phyloP scores from a whole-genome alignment of 179 eudicot genomes.

The Beta macrorhiza region DNA sequence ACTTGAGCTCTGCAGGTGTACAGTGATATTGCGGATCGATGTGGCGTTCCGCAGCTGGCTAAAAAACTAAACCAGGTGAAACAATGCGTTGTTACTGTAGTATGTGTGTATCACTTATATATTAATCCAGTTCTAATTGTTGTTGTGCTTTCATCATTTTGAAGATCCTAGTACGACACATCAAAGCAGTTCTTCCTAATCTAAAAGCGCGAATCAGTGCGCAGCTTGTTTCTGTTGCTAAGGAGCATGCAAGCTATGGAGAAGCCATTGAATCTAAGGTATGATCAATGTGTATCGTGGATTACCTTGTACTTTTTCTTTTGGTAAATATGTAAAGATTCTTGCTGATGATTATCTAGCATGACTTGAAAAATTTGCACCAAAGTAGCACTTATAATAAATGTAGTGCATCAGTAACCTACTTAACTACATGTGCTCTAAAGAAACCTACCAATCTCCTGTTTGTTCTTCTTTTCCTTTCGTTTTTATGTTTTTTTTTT shows the following conservation, averaged over 20 bases:
- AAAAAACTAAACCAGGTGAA: constrained; percentile 87
- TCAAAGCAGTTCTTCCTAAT: constrained; percentile 76
- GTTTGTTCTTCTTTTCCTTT: not conserved
- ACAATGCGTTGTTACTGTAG: not conserved
- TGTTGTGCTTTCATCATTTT: constrained; percentile 8
- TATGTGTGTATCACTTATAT: not conserved
- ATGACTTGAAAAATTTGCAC: not conserved
- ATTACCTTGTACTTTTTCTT: not conserved
- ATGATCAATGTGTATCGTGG: constrained; percentile 7
- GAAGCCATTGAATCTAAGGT: constrained; percentile 85
- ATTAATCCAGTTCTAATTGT: not conserved
- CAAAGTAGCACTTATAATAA: not conserved
- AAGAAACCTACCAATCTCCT: not conserved
- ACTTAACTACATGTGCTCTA: not conserved
- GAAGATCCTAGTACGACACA: constrained; percentile 86
- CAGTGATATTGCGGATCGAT: constrained; percentile 68
- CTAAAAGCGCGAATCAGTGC: constrained; percentile 80
- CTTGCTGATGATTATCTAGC: not conserved
- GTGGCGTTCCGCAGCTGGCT: constrained; percentile 86
- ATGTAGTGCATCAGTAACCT: not conserved
- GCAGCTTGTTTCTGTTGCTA: constrained; percentile 71
- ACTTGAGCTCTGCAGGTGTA: constrained; percentile 51
- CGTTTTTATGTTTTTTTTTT: not conserved
- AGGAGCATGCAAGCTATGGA: constrained; percentile 95
- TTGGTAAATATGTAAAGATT: not conserved